Percentiles rank a stretch among this genome's conserved stretches.
Evolutionary conservation across 1,139 yeast genomes (phyloP).

Genomic region (Casaregolazyma suthepensis): DNA sequence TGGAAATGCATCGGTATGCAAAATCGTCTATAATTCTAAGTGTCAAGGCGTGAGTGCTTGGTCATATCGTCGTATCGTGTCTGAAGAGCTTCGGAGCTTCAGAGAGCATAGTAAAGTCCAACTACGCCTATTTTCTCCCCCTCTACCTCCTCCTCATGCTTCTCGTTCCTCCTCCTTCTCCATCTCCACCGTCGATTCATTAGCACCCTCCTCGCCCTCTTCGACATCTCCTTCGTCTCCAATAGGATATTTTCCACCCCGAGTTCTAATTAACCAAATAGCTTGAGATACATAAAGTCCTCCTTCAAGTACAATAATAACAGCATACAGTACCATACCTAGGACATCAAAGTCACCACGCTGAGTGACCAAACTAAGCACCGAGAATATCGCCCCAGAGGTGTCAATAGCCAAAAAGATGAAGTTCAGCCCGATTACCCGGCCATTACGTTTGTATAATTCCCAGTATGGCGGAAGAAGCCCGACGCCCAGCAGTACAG

Average conservation of each 20-base stretch:
- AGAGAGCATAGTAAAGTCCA: too few relatives aligned
- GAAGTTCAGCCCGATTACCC: slow-evolving; percentile 85
- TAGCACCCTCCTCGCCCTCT: background rate
- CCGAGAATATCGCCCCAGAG: slow-evolving; percentile 71
- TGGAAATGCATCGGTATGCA: background rate
- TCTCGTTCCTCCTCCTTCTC: background rate
- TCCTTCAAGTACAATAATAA: slow-evolving; percentile 65
- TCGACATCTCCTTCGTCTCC: background rate
- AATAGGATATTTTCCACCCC: slow-evolving; percentile 12
- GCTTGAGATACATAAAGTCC: slow-evolving; percentile 70
- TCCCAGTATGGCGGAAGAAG: slow-evolving; percentile 87
- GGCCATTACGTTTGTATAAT: slow-evolving; percentile 67
- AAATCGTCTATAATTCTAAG: background rate
- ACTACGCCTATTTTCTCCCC: too few relatives aligned
- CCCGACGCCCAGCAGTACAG: slow-evolving; percentile 69
- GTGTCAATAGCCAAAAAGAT: slow-evolving; percentile 73
- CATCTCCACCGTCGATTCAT: background rate
- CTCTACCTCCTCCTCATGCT: too few relatives aligned
- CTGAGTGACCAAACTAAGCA: slow-evolving; percentile 43
- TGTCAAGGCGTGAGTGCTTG: background rate
- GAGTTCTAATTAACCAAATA: slow-evolving; percentile 62
- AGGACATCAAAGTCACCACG: slow-evolving; percentile 52
- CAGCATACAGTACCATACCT: slow-evolving; percentile 68
- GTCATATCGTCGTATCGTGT: background rate
- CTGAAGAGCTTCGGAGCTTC: too few relatives aligned